Conservation (phyloP, 176 grass and related monocot species). For the Paspalum notatum region DNA sequence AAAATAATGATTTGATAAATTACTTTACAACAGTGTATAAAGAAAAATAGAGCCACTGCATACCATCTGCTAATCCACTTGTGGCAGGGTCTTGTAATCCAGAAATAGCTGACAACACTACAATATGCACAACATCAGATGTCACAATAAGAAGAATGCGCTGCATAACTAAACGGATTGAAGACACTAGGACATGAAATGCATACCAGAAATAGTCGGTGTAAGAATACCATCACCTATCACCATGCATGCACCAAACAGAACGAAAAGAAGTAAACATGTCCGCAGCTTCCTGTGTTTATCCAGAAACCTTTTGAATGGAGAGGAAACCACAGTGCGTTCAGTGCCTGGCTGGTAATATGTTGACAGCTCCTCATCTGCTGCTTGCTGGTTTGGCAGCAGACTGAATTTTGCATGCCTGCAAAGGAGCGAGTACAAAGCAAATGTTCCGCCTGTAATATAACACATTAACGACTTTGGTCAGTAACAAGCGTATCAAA, state of each 20-base stretch:
- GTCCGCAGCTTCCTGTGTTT: conserved; percentile 70
- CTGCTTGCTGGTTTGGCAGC: conserved; percentile 77
- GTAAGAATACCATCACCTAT: conserved; percentile 77
- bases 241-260: conserved; percentile 73
- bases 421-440: conserved; percentile 78
- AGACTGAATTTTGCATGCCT: conserved; percentile 71
- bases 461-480: conserved; percentile 13
- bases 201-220: conserved; percentile 63
- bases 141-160: not conserved
- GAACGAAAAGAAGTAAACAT: conserved; percentile 68
- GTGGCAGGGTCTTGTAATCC: conserved; percentile 42
- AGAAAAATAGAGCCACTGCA: not conserved
- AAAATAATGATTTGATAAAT: not conserved
- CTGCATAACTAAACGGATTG: not conserved
- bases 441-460: conserved; percentile 58
- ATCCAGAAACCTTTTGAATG: conserved; percentile 74
- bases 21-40: not conserved
- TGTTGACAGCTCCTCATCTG: conserved; percentile 71
- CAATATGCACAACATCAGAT: conserved; percentile 20
- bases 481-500: not conserved
- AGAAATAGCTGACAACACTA: conserved; percentile 71
- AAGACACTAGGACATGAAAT: conserved; percentile 10
- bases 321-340: conserved; percentile 43
- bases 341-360: conserved; percentile 58
- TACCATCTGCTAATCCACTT: conserved; percentile 56